A percentile compares a stretch with the other conserved stretches of the same genome.
These are phyloP conservation scores for Hypoxylon sp. DNA, from an alignment of 2,329 filamentous ascomycete genomes.

Conservation along the genomic window DNA sequence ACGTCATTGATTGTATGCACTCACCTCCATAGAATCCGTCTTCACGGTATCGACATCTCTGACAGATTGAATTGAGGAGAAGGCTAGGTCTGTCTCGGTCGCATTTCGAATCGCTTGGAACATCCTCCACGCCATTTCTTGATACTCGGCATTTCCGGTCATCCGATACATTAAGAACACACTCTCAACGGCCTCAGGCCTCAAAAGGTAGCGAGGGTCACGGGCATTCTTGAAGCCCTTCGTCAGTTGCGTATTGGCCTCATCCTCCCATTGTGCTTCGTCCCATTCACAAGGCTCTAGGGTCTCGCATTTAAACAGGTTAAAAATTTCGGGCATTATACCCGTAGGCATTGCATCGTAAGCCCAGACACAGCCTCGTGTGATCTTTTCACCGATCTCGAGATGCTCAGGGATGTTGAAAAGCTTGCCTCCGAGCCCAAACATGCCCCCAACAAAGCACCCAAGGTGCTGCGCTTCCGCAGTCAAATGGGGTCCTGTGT, in stretches of 20 bases:
- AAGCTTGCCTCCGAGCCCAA: slow-evolving; percentile 61
- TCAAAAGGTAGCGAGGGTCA: slow-evolving; percentile 65
- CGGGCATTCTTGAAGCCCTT: slow-evolving; percentile 74
- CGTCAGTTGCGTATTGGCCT: slow-evolving; percentile 52
- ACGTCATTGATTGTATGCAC: slow-evolving; percentile 18
- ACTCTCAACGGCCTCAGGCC: slow-evolving; percentile 68
- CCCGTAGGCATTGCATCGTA: slow-evolving; percentile 69
- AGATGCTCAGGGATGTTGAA: slow-evolving; percentile 64
- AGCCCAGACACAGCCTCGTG: slow-evolving; percentile 71
- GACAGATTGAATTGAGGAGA: slow-evolving; percentile 65
- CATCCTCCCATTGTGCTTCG: slow-evolving; percentile 51
- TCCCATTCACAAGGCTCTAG: slow-evolving; percentile 61
- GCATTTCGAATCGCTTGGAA: slow-evolving; percentile 62
- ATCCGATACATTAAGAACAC: slow-evolving; percentile 69
- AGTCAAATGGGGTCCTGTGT: slow-evolving; percentile 48
- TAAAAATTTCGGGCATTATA: slow-evolving; percentile 71
- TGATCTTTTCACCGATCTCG: slow-evolving; percentile 62
- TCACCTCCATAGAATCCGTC: slow-evolving; percentile 50
- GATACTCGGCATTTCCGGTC: slow-evolving; percentile 63
- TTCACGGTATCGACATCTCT: slow-evolving; percentile 63
- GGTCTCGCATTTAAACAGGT: slow-evolving; percentile 60
- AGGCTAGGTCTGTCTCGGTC: slow-evolving; percentile 64
- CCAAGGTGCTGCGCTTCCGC: slow-evolving; percentile 60
- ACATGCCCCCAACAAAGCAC: slow-evolving; percentile 67
- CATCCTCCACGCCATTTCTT: slow-evolving; percentile 68